Conservation (phyloP, 805 yeast genomes). For the Kazachstania psychrophila region DNA sequence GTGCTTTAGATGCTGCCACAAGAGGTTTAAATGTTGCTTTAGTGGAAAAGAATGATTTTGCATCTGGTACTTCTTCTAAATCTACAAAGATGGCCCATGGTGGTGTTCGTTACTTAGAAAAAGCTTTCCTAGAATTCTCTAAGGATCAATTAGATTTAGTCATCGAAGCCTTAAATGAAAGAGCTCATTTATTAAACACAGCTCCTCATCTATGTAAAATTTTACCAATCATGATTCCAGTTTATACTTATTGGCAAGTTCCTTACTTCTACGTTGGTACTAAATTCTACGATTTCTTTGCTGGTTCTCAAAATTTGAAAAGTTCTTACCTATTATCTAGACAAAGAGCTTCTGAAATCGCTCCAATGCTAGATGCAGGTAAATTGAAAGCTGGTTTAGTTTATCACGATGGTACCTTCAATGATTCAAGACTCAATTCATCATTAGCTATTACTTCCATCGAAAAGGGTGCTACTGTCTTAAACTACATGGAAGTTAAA, state of each 20-base stretch:
- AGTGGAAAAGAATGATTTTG: constrained; percentile 82
- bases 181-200: constrained; percentile 75
- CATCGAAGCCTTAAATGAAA: constrained; percentile 79
- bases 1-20: constrained; percentile 83
- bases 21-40: constrained; percentile 85
- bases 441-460: constrained; percentile 79
- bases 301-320: constrained; percentile 79
- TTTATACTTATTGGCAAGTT: constrained; percentile 89
- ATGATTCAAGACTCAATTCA: constrained; percentile 85
- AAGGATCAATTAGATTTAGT: constrained; percentile 84
- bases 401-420: constrained; percentile 91
- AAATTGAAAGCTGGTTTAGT: constrained; percentile 83
- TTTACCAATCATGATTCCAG: constrained; percentile 92
- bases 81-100: constrained; percentile 97
- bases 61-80: constrained; percentile 86
- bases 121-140: constrained; percentile 86
- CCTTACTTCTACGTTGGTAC: constrained; percentile 91
- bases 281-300: constrained; percentile 84
- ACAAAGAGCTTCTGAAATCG: constrained; percentile 56
- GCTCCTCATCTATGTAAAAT: constrained; percentile 87
- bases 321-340: constrained; percentile 64
- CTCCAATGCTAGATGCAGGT: constrained; percentile 76
- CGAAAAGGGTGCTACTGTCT: constrained; percentile 78
- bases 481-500: constrained; percentile 77
- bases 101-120: constrained; percentile 90